Evolutionary conservation across 371 early-diverging fungal genomes (phyloP), one percentile per base, ranked within the genome.

Genomic region (Mucor mucedo): DNA sequence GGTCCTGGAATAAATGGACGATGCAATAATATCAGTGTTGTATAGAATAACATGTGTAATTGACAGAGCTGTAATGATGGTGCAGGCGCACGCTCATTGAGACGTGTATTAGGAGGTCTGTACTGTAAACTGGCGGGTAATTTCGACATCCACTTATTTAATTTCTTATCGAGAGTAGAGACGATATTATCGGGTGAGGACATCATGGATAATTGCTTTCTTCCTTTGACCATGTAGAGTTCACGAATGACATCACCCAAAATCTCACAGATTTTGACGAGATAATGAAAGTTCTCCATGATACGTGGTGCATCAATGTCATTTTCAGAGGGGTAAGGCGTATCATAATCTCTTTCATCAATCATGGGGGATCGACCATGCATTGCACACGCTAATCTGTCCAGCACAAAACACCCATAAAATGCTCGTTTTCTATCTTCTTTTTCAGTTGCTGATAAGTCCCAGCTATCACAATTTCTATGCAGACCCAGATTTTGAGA

Each of bases 21-120:
- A 61, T 93, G 92, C 0, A 91, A 81, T 9, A 93, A 70, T 30
- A 93, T 90, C 42, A 89, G 62, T 44, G 90, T 82, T 2, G 91
- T 89, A 69, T 92, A 87, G 71, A 89, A 92, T 9, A 89, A 77
- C 70, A 92, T 78, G 52, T 91, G 91, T 27, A 84, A 47, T 35
- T 84, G 84, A 32, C 80, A 83, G 16, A 80, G 60, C 29, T 78
- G 78, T 1, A 82, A 65, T 7, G 83, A 61, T 8, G 83, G 76
- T 1, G 78, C 75, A 7, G 72, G 69, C 5, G 74, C 73, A 11
- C 59, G 38, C 58, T 75, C 67, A 13, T 65, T 68, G 27, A 64
- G 41, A 30, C 76, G 53, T 3, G 75, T 76, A 40, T 75, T 76
- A 13, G 78, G 77, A 21, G 84, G 83, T 13, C 77, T 69, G 47